These are phyloP conservation scores for Candida dendrica DNA, from an alignment of 805 yeast species.

Conservation along the genomic window DNA sequence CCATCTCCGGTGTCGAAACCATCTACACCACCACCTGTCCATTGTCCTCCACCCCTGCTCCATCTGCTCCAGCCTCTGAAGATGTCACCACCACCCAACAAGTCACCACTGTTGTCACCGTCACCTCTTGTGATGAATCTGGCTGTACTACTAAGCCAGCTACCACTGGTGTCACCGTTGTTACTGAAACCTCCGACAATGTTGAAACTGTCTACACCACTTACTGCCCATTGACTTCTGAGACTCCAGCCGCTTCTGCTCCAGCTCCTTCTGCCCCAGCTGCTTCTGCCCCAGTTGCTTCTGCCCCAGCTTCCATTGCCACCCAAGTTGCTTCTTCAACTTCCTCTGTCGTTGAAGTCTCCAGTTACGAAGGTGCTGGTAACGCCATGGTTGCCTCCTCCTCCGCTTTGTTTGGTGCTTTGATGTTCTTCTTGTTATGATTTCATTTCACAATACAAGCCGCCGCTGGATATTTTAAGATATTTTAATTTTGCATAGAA, in stretches of 20 bases:
- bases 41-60: not conserved
- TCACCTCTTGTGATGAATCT: constrained; percentile 11
- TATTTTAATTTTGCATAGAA: not conserved
- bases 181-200: too few relatives aligned
- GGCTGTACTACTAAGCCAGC: too few relatives aligned
- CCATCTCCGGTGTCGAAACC: constrained; percentile 1
- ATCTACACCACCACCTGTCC: not conserved
- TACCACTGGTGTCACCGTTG: too few relatives aligned
- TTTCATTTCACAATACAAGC: not conserved
- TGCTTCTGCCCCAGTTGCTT: constrained; percentile 9
- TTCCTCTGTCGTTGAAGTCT: not conserved
- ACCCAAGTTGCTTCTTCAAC: not conserved
- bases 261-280: constrained; percentile 6
- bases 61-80: not conserved
- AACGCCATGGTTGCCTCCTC: not conserved
- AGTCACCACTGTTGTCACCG: constrained; percentile 8
- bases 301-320: not conserved
- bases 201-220: not conserved
- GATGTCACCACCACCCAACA: constrained; percentile 10
- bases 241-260: not conserved
- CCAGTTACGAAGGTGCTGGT: not conserved
- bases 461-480: too few relatives aligned
- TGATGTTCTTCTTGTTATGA: not conserved
- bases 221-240: not conserved
- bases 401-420: not conserved